These are phyloP conservation scores for Exophiala alcalophila DNA, from an alignment of 2,329 filamentous ascomycete species.

Conservation along the genomic window DNA sequence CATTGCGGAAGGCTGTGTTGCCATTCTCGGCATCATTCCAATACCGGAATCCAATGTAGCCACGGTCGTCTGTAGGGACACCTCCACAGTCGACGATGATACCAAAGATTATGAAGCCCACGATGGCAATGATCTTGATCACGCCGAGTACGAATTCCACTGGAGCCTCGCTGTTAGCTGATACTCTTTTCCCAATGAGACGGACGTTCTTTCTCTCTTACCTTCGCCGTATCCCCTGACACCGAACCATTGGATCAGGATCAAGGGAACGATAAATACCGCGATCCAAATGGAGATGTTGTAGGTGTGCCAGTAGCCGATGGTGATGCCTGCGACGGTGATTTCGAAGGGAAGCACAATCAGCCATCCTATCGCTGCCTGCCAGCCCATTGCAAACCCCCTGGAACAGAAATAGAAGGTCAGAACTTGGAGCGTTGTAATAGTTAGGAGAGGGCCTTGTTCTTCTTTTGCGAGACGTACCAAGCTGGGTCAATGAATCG, in stretches of 20 bases:
- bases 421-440: no score
- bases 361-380: conserved; percentile 81
- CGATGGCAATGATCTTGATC: conserved; percentile 73
- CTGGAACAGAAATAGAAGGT: no score
- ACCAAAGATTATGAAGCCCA: conserved; percentile 65
- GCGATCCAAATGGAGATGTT: conserved; percentile 71
- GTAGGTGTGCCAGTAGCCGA: conserved; percentile 33
- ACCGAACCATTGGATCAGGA: conserved; percentile 81
- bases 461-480: conserved; percentile 51
- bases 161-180: background rate
- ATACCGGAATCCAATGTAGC: conserved; percentile 68
- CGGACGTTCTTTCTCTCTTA: background rate
- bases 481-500: conserved; percentile 92
- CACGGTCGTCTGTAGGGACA: conserved; percentile 54
- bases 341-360: conserved; percentile 79
- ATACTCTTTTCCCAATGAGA: background rate
- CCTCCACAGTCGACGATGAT: conserved; percentile 69
- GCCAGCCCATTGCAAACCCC: conserved; percentile 90
- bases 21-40: conserved; percentile 56
- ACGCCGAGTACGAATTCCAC: conserved; percentile 85
- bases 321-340: conserved; percentile 66
- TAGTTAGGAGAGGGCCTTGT: background rate
- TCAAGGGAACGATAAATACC: conserved; percentile 72
- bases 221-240: conserved; percentile 80
- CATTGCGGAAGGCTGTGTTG: conserved; percentile 68